Conservation (phyloP, 768 basidiomycete genomes). For the Mrakia frigida region DNA sequence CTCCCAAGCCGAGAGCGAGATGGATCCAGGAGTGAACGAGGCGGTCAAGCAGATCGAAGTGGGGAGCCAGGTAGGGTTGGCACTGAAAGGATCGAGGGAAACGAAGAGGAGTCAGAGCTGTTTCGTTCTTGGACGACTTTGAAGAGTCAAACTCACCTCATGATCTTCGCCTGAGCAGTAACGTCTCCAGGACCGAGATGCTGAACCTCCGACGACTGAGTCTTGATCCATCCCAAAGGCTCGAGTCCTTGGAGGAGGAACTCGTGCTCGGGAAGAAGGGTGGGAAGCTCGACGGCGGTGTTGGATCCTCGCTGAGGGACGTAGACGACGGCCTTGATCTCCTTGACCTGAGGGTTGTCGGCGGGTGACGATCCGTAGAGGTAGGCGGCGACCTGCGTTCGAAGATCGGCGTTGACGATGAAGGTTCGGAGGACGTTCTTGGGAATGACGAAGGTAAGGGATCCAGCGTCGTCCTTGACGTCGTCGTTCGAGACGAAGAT, state of each 20-base stretch:
- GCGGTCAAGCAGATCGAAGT: constrained; percentile 82
- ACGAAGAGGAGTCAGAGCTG: constrained; percentile 38
- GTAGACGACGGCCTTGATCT: constrained; percentile 96
- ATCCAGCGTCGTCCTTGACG: constrained; percentile 93
- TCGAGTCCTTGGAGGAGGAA: constrained; percentile 92
- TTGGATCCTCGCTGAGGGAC: constrained; percentile 96
- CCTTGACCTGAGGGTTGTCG: constrained; percentile 97
- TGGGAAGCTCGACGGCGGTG: constrained; percentile 84
- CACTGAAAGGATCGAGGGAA: background rate
- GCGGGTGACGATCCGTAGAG: constrained; percentile 87
- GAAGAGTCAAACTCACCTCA: constrained; percentile 50
- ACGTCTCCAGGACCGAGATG: constrained; percentile 91
- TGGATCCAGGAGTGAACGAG: constrained; percentile 96
- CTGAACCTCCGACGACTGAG: constrained; percentile 77
- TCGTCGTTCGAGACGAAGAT: constrained; percentile 99
- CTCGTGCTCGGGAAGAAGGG: constrained; percentile 86
- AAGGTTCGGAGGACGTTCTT: constrained; percentile 95
- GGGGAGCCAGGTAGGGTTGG: constrained; percentile 86
- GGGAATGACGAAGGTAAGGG: constrained; percentile 90
- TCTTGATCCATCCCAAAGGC: constrained; percentile 94
- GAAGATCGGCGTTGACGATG: constrained; percentile 84
- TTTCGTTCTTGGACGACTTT: no score
- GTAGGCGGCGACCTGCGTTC: constrained; percentile 92
- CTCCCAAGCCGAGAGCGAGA: constrained; percentile 88
- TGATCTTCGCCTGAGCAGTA: constrained; percentile 88